Conservation (phyloP, 2,329 filamentous ascomycete genomes). For the Talaromyces albobiverticillius region DNA sequence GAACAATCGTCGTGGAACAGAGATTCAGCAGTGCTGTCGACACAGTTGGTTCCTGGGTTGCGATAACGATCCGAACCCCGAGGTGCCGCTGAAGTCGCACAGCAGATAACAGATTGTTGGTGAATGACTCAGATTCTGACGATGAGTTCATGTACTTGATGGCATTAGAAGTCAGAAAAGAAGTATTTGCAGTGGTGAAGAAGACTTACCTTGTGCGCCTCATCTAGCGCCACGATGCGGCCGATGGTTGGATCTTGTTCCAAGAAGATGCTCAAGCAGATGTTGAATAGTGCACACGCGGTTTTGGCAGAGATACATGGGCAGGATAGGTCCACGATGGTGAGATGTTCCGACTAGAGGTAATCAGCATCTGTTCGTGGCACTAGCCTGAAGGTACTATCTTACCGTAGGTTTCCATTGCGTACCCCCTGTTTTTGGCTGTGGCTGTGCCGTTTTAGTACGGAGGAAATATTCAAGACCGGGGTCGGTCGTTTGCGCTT, state of each 20-base stretch:
- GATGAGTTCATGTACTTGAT: conserved; percentile 30
- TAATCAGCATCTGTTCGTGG: conserved; percentile 21
- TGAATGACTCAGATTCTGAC: conserved; percentile 56
- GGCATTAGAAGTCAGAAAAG: not conserved
- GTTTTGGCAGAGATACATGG: conserved; percentile 65
- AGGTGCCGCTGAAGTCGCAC: conserved; percentile 72
- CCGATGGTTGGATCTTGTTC: conserved; percentile 51
- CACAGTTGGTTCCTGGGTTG: conserved; percentile 74
- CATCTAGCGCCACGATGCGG: conserved; percentile 67
- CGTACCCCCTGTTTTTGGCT: too few relatives aligned
- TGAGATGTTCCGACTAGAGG: conserved; percentile 36
- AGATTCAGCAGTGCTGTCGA: conserved; percentile 66
- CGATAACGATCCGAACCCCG: conserved; percentile 64
- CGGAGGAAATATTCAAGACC: too few relatives aligned
- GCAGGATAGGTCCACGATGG: conserved; percentile 70
- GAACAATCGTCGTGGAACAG: conserved; percentile 66
- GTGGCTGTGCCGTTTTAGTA: too few relatives aligned
- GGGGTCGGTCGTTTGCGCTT: too few relatives aligned
- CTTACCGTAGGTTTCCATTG: too few relatives aligned
- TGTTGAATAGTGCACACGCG: conserved; percentile 70
- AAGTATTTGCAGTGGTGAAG: too few relatives aligned
- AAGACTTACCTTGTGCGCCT: conserved; percentile 64
- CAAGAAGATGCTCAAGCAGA: too few relatives aligned
- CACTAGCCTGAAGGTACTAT: too few relatives aligned
- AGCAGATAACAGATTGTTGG: conserved; percentile 57